Evolutionary conservation across 805 yeast species (phyloP).

Genomic region (Lipomyces sp.): DNA sequence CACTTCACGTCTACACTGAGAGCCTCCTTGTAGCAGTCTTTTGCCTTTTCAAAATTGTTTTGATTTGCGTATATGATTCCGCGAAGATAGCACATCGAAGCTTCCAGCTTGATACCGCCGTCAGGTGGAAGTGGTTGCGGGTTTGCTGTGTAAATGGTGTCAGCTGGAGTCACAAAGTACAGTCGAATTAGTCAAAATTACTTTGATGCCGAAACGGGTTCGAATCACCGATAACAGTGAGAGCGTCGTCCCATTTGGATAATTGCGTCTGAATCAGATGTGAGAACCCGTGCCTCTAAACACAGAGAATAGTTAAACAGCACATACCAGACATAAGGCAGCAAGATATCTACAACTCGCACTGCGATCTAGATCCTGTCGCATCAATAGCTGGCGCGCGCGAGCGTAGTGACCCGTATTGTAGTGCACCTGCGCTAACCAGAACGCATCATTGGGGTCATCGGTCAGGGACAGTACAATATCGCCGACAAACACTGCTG

Average conservation of each 20-base stretch:
- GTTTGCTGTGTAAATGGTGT: conserved; percentile 1
- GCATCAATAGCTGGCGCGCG: conserved; percentile 66
- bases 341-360: conserved; percentile 79
- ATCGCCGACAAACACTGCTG: conserved; percentile 91
- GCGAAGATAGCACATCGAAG: conserved; percentile 79
- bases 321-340: conserved; percentile 55
- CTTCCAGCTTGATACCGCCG: conserved; percentile 83
- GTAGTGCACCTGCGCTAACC: conserved; percentile 90
- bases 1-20: conserved; percentile 84
- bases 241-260: conserved; percentile 82
- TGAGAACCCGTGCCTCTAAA: background rate
- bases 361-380: conserved; percentile 51
- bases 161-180: background rate
- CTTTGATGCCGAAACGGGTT: conserved; percentile 59
- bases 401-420: conserved; percentile 71
- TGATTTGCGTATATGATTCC: conserved; percentile 81
- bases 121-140: conserved; percentile 43
- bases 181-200: conserved; percentile 2
- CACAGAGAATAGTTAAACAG: too few relatives aligned
- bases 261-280: conserved; percentile 46
- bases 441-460: conserved; percentile 91
- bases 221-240: conserved; percentile 76
- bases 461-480: conserved; percentile 75
- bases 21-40: conserved; percentile 83
- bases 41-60: conserved; percentile 80